Evolutionary conservation across 257 asterid genomes (phyloP).

Genomic region (Nicotiana noctiflora): DNA sequence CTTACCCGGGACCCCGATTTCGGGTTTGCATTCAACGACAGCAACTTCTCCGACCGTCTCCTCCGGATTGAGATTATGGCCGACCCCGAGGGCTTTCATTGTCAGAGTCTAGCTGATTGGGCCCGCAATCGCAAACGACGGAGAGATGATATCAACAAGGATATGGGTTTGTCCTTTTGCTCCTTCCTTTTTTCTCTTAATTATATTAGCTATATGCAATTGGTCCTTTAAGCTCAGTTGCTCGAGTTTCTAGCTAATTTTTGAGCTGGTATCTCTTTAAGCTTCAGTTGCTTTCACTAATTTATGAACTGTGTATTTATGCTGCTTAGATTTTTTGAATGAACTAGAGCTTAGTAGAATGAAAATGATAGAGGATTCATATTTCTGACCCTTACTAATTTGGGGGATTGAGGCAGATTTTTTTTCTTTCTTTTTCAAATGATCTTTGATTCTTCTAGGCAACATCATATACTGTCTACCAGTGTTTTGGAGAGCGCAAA

Average conservation of each 20-base stretch:
- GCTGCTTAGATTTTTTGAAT: neutral
- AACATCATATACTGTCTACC: neutral
- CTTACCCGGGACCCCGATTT: slow-evolving; percentile 42
- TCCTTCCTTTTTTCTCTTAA: neutral
- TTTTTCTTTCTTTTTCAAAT: neutral
- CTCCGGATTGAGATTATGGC: slow-evolving; percentile 53
- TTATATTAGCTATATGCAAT: neutral
- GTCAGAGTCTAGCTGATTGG: slow-evolving; percentile 44
- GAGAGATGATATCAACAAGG: slow-evolving; percentile 35
- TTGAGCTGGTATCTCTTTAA: neutral
- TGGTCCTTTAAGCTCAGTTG: neutral
- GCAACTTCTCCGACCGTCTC: slow-evolving; percentile 57
- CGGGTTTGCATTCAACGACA: slow-evolving; percentile 68
- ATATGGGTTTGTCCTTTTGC: slow-evolving; percentile 28
- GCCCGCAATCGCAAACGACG: slow-evolving; percentile 45
- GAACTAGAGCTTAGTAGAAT: neutral
- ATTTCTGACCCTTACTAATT: neutral
- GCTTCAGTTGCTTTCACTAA: neutral
- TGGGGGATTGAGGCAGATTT: neutral
- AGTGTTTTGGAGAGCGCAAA: too few relatives aligned
- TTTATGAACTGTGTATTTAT: neutral
- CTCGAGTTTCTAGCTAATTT: neutral
- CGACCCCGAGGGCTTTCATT: slow-evolving; percentile 17
- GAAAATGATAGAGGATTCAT: neutral
- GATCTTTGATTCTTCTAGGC: neutral